These are phyloP conservation scores for Podosphaera leucotricha DNA, from an alignment of 2,329 filamentous ascomycete species.

Conservation along the genomic window DNA sequence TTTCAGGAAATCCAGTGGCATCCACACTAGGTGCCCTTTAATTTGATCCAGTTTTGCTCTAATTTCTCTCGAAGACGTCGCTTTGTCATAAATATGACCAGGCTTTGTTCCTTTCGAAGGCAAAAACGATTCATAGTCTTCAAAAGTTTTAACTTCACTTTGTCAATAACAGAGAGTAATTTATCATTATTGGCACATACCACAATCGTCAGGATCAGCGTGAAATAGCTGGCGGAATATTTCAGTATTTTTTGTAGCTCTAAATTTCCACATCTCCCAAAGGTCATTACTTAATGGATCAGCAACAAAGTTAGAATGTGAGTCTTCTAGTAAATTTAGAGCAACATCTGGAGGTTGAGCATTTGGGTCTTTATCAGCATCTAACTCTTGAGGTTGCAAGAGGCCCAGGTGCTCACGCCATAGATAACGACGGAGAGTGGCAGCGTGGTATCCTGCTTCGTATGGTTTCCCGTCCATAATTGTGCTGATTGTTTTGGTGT, in stretches of 20 bases:
- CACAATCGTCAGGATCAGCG: constrained; percentile 70
- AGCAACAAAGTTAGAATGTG: constrained; percentile 38
- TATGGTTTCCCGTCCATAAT: constrained; percentile 60
- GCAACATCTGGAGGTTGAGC: constrained; percentile 48
- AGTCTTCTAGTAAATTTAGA: constrained; percentile 41
- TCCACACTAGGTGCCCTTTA: constrained; percentile 79
- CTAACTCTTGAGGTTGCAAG: constrained; percentile 45
- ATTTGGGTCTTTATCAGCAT: constrained; percentile 44
- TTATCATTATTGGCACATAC: constrained; percentile 19
- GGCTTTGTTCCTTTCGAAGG: constrained; percentile 47
- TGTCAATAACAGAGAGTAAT: neutral
- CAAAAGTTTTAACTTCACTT: constrained; percentile 51
- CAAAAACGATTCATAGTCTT: constrained; percentile 66
- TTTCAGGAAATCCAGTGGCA: constrained; percentile 70
- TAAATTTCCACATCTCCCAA: constrained; percentile 43
- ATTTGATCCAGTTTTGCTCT: constrained; percentile 54
- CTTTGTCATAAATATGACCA: constrained; percentile 70
- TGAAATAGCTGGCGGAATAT: constrained; percentile 65
- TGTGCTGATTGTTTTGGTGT: constrained; percentile 45
- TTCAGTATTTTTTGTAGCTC: constrained; percentile 47
- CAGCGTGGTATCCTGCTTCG: constrained; percentile 58
- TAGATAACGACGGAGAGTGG: constrained; percentile 56
- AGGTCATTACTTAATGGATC: constrained; percentile 47
- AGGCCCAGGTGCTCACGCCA: constrained; percentile 84
- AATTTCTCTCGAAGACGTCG: constrained; percentile 48